phyloP scores from a whole-genome alignment of 805 yeast genomes.

The Teunomyces gatunensis region DNA sequence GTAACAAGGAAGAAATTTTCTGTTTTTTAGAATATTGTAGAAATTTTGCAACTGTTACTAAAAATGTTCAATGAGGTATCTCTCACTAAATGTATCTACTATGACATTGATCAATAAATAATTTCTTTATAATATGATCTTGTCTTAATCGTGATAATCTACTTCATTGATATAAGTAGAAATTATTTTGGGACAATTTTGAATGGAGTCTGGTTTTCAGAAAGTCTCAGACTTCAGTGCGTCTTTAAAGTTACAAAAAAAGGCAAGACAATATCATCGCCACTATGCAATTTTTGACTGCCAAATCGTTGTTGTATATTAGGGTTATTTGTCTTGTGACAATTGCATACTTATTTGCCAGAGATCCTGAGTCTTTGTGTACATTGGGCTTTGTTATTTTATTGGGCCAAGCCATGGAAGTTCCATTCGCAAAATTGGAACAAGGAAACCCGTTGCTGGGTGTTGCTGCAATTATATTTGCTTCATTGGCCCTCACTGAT shows the following conservation, averaged over 20 bases:
- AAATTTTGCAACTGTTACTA: too few relatives aligned
- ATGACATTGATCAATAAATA: too few relatives aligned
- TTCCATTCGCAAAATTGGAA: conserved; percentile 33
- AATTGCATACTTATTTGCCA: conserved; percentile 45
- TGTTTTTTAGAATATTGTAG: too few relatives aligned
- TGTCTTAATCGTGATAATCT: neutral
- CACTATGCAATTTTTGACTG: conserved; percentile 51
- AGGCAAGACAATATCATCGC: neutral
- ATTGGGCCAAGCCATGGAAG: conserved; percentile 58
- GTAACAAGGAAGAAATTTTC: too few relatives aligned
- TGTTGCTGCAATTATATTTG: conserved; percentile 44
- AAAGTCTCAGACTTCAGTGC: neutral
- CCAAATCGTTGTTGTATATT: conserved; percentile 45
- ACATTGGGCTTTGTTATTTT: conserved; percentile 48
- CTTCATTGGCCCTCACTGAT: conserved; percentile 48
- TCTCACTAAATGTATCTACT: too few relatives aligned
- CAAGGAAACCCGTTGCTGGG: conserved; percentile 48
- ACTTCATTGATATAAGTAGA: neutral
- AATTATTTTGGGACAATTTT: neutral
- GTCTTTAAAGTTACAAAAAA: neutral
- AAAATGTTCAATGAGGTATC: too few relatives aligned
- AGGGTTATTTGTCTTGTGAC: conserved; percentile 46
- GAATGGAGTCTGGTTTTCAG: neutral
- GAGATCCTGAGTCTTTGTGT: conserved; percentile 45
- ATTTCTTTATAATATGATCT: too few relatives aligned